Base-by-base conservation (phyloP, 805 yeast genomes). In the Suhomyces sp. region DNA sequence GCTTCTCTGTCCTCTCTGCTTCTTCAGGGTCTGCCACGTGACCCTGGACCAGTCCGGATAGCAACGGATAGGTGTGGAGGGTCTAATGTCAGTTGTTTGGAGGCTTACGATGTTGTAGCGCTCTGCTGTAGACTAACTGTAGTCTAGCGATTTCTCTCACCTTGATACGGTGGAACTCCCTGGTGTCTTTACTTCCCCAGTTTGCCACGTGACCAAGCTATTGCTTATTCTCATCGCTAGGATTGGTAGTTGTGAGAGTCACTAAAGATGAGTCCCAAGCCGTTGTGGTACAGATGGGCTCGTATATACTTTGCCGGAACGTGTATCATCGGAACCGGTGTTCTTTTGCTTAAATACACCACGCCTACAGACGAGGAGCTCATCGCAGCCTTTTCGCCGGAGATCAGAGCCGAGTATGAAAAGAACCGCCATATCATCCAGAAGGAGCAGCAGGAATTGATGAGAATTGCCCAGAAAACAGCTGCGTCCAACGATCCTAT, bases 351-450 rank as follows among this genome's bases (percentile, higher is more conserved):
- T 72, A 87, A 85, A 57, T 88, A 82, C 67, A 83, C 92, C 0
- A 85, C 90, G 0, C 98, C 98, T 2, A 81, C 92, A 1, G 96
- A 89, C 58, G 96, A 90, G 60, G 81, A 92, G 63, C 69, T 92
- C 46, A 78, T 91, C 41, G 82, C 85, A 0, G 70, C 79, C 48
- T 77, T 91, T 58, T 87, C 96, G 6, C 97, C 98, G 1, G 97
- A 92, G 65, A 73, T 91, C 44, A 77, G 90, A 57, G 84, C 84
- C 19, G 86, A 88, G 55, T 90, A 88, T 66, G 91, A 86, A 59
- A 72, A 77, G 50, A 85, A 87, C 61, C 78, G 74, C 58, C 83
- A 74, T 7, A 66, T 87, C 26, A 80, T 93, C 65, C 80, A 80
- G 60, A 73, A 77, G 53, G 96, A 88, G 66, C 93, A 88, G 63